Percentiles rank a stretch among this genome's conserved stretches.
These are phyloP conservation scores for Nicotiana noctiflora DNA, from an alignment of 257 asterid genomes.

Conservation along the genomic window DNA sequence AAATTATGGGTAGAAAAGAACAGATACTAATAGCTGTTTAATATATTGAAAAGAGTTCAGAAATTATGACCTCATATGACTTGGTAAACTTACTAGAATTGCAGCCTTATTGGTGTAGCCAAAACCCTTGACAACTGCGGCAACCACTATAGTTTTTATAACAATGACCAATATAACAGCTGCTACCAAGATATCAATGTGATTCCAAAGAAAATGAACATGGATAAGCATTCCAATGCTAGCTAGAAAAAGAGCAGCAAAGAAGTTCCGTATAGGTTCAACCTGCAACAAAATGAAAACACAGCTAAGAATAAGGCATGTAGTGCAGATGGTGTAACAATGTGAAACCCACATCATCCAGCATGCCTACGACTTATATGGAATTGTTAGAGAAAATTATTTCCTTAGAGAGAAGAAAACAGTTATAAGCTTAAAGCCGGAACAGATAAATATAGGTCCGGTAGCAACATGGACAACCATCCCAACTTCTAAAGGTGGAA, in stretches of 20 bases:
- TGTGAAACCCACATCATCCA: slow-evolving; percentile 3
- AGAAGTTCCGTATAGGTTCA: slow-evolving; percentile 76
- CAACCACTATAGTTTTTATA: slow-evolving; percentile 55
- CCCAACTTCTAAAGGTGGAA: background rate
- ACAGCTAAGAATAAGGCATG: slow-evolving; percentile 17
- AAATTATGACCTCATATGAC: background rate
- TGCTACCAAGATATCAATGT: slow-evolving; percentile 73
- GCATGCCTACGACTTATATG: background rate
- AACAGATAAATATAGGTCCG: background rate
- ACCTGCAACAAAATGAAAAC: slow-evolving; percentile 43
- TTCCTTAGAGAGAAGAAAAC: background rate
- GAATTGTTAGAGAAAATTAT: background rate
- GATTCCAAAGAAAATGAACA: slow-evolving; percentile 81
- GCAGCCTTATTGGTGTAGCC: slow-evolving; percentile 76
- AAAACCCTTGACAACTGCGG: slow-evolving; percentile 68
- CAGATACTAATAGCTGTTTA: background rate
- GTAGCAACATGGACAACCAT: background rate
- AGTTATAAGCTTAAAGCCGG: background rate
- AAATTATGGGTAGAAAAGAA: background rate
- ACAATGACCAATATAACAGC: slow-evolving; percentile 67
- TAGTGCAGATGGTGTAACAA: background rate
- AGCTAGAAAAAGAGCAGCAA: slow-evolving; percentile 84
- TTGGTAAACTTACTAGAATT: slow-evolving; percentile 46
- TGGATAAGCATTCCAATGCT: slow-evolving; percentile 91
- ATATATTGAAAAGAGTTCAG: background rate